A percentile compares a stretch with the other conserved stretches of the same genome.
phyloP scores from a whole-genome alignment of 208 protist species.

The Histomonas meleagridis region DNA sequence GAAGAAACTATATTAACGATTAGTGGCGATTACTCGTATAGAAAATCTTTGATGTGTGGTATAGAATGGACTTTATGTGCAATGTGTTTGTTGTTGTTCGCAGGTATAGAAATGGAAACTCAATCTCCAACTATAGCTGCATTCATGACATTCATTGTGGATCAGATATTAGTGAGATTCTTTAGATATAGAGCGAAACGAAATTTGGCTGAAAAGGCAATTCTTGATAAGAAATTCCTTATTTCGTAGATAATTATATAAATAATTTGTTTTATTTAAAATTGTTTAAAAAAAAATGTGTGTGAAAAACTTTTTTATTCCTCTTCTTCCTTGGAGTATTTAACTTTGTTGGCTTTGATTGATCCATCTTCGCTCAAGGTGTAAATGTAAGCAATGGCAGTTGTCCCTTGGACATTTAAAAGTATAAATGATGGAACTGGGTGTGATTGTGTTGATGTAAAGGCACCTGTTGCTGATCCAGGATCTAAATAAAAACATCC shows the following conservation, averaged over 20 bases:
- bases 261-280: no score
- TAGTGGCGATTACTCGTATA: background rate
- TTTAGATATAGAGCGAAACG: no score
- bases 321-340: background rate
- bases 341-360: slow-evolving; percentile 39
- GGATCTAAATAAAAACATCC: slow-evolving; percentile 92
- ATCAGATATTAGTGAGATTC: background rate
- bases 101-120: background rate
- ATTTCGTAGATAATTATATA: no score
- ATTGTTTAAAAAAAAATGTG: no score
- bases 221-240: background rate
- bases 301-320: background rate
- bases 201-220: background rate
- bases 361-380: slow-evolving; percentile 29
- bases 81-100: background rate
- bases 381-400: slow-evolving; percentile 45
- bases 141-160: background rate
- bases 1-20: background rate
- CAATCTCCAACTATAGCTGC: background rate
- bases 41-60: background rate
- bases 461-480: slow-evolving; percentile 81
- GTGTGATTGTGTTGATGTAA: background rate
- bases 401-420: slow-evolving; percentile 45
- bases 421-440: slow-evolving; percentile 44
- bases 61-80: background rate